Evolutionary conservation across 768 basidiomycete species (phyloP).

Genomic region (Porpolomopsis calyptriformis): DNA sequence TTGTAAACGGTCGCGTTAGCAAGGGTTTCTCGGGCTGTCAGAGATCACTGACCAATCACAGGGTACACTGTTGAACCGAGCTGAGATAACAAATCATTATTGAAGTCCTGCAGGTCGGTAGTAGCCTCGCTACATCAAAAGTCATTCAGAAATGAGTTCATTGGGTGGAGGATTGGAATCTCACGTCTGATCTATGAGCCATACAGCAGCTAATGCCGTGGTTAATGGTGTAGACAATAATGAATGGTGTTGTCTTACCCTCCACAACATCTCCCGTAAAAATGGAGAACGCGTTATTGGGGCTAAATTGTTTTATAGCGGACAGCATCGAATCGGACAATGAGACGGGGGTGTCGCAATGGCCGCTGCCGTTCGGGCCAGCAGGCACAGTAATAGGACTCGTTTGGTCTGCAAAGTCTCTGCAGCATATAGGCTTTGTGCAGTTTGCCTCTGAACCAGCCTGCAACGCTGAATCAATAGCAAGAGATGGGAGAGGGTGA

Average conservation of each 20-base stretch:
- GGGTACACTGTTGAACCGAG: constrained; percentile 37
- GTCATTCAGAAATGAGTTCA: not conserved
- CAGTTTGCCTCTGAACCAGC: constrained; percentile 44
- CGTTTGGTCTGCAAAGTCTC: constrained; percentile 34
- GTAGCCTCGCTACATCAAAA: constrained; percentile 29
- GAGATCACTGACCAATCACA: constrained; percentile 31
- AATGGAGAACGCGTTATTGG: constrained; percentile 37
- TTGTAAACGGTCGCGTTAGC: not conserved
- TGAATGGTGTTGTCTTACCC: constrained; percentile 22
- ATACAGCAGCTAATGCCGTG: constrained; percentile 32
- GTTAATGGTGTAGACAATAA: not conserved
- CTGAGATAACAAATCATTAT: constrained; percentile 31
- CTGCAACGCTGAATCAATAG: constrained; percentile 17
- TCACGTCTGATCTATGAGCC: constrained; percentile 37
- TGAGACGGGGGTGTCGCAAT: constrained; percentile 42
- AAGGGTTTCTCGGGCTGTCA: not conserved
- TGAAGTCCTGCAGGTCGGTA: constrained; percentile 34
- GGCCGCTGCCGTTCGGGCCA: constrained; percentile 34
- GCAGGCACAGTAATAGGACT: constrained; percentile 33
- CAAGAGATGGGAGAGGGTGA: not conserved
- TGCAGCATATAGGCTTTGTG: constrained; percentile 55
- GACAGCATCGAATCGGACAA: constrained; percentile 42
- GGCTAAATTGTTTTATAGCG: constrained; percentile 23
- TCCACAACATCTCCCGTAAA: constrained; percentile 61
- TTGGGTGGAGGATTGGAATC: constrained; percentile 8